phyloP scores from a whole-genome alignment of 805 yeast species.

The Sugiyamaella boreocaroliniensis region DNA sequence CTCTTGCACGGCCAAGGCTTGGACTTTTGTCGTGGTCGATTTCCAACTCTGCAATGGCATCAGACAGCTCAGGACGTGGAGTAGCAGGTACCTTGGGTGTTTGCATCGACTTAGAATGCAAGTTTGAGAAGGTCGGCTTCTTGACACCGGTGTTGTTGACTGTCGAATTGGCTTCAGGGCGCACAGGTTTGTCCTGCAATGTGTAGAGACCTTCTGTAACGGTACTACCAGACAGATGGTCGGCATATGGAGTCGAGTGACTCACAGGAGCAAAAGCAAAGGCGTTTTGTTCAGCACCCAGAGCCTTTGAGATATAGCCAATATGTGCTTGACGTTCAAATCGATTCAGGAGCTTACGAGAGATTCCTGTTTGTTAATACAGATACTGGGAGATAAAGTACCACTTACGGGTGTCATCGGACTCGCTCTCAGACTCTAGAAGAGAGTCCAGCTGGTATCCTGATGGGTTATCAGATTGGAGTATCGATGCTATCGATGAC shows the following conservation, averaged over 20 bases:
- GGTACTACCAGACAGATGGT: constrained; percentile 7
- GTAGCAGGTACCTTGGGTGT: no score
- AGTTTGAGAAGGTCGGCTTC: no score
- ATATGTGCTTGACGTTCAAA: not conserved
- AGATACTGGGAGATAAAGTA: not conserved
- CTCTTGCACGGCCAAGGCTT: no score
- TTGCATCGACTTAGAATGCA: no score
- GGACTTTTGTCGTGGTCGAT: no score
- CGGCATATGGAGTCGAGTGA: constrained; percentile 5
- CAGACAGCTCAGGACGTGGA: no score
- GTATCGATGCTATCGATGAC: not conserved
- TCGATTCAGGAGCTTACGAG: not conserved
- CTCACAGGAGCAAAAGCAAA: not conserved
- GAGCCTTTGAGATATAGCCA: not conserved
- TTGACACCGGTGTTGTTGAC: not conserved
- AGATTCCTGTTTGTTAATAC: not conserved
- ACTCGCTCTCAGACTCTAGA: not conserved
- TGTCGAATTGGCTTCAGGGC: not conserved
- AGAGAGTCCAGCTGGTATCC: not conserved
- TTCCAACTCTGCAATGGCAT: no score
- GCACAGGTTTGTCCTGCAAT: not conserved
- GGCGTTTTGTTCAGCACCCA: not conserved
- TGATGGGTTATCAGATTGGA: not conserved
- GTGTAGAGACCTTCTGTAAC: not conserved
- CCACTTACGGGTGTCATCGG: not conserved